Percentiles rank a stretch among this genome's conserved stretches.
phyloP scores from a whole-genome alignment of 2,329 filamentous ascomycete species.

The Cyanodermella asteris region DNA sequence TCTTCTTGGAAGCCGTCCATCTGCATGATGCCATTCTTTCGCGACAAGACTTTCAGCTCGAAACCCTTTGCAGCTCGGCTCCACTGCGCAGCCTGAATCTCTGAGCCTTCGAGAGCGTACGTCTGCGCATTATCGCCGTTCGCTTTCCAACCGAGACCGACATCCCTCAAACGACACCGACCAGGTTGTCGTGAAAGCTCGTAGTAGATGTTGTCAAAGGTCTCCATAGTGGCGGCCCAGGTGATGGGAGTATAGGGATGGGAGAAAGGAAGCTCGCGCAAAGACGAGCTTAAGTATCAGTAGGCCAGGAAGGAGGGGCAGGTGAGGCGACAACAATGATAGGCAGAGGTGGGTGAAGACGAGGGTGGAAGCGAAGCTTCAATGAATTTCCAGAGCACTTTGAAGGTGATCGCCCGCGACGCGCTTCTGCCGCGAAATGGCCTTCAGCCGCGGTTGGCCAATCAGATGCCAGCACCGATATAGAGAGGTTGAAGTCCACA shows the following conservation, averaged over 20 bases:
- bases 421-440: no score
- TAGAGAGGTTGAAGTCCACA: no score
- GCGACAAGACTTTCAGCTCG: constrained; percentile 77
- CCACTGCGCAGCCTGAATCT: constrained; percentile 80
- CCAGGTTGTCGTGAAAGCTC: constrained; percentile 84
- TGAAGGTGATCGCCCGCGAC: no score
- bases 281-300: no score
- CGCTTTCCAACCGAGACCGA: constrained; percentile 88
- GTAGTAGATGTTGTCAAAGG: constrained; percentile 91
- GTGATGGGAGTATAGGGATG: background rate
- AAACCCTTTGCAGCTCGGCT: constrained; percentile 80
- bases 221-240: constrained; percentile 37
- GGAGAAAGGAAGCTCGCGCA: no score
- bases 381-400: no score
- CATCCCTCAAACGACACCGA: constrained; percentile 87
- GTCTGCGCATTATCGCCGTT: constrained; percentile 68
- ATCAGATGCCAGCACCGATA: no score
- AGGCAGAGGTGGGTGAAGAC: no score
- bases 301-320: no score
- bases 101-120: constrained; percentile 74
- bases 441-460: no score
- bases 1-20: constrained; percentile 89
- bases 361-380: no score
- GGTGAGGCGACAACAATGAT: no score
- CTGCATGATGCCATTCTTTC: constrained; percentile 69